Conservation (phyloP, 1,139 yeast genomes). For the Kodamaea anthophila region DNA sequence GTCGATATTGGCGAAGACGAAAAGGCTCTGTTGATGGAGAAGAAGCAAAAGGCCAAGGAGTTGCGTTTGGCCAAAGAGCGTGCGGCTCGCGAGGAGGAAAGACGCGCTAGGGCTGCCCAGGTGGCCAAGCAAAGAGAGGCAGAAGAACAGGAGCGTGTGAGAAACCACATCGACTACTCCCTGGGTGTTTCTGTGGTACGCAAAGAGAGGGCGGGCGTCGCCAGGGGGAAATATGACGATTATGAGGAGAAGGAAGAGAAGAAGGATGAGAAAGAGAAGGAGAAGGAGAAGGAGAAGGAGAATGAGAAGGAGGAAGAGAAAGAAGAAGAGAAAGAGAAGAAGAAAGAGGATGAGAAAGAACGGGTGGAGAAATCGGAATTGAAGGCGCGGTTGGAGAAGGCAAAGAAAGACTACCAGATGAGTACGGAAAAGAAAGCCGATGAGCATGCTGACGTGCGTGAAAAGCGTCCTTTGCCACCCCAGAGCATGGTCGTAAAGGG, state of each 20-base stretch:
- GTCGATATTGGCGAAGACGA: constrained; percentile 37
- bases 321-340: constrained; percentile 16
- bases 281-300: not conserved
- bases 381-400: constrained; percentile 19
- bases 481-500: no score
- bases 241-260: constrained; percentile 12
- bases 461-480: no score
- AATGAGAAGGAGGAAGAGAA: constrained; percentile 3
- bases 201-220: constrained; percentile 13
- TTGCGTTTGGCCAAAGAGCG: constrained; percentile 9
- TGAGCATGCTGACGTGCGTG: no score
- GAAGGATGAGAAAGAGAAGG: not conserved
- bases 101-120: constrained; percentile 10
- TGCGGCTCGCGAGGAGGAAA: constrained; percentile 11
- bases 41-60: constrained; percentile 18
- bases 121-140: constrained; percentile 15
- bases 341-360: constrained; percentile 22
- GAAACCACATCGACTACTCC: constrained; percentile 18
- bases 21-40: constrained; percentile 16
- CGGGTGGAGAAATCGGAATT: constrained; percentile 12
- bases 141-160: constrained; percentile 14
- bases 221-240: constrained; percentile 16
- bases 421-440: no score
- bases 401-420: constrained; percentile 22
- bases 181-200: constrained; percentile 17